Conservation (phyloP, 371 early-diverging fungal genomes). For the Actinomortierella ambigua region DNA sequence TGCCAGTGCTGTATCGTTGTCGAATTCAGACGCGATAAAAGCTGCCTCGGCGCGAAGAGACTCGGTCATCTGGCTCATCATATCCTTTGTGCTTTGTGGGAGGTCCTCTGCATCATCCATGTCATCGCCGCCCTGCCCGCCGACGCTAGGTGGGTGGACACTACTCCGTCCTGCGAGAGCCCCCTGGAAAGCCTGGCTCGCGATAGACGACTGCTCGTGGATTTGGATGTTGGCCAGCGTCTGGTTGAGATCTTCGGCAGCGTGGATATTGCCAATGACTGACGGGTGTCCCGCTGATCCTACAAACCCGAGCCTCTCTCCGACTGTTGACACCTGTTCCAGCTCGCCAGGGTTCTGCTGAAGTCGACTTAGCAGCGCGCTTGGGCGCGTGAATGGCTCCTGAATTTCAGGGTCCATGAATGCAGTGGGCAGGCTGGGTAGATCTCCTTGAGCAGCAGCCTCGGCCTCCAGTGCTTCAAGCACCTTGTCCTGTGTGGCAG, state of each 20-base stretch:
- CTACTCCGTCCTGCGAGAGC: no score
- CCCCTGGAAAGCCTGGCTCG: no score
- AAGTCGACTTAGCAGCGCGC: slow-evolving; percentile 32
- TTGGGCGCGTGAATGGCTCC: background rate
- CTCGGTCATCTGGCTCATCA: slow-evolving; percentile 7
- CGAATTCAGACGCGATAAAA: slow-evolving; percentile 19
- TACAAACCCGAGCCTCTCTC: slow-evolving; percentile 28
- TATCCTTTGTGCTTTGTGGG: slow-evolving; percentile 9
- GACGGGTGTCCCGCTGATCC: slow-evolving; percentile 15
- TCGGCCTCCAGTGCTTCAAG: no score
- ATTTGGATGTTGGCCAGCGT: slow-evolving; percentile 13
- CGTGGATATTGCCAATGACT: background rate
- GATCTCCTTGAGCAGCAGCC: no score
- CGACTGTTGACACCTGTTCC: slow-evolving; percentile 28
- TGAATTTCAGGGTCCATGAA: no score
- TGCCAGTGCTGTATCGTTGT: slow-evolving; percentile 17
- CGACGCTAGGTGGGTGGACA: background rate
- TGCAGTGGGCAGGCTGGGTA: no score
- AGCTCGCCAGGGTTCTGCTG: slow-evolving; percentile 35
- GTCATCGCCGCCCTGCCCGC: slow-evolving; percentile 34
- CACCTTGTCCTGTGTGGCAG: no score
- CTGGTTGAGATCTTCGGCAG: slow-evolving; percentile 10
- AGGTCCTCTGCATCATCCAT: slow-evolving; percentile 18
- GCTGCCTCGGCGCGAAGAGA: slow-evolving; percentile 17
- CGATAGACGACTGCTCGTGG: background rate